These are phyloP conservation scores for Geranium rotundifolium DNA, from an alignment of 345 rosid species.

Conservation along the genomic window DNA sequence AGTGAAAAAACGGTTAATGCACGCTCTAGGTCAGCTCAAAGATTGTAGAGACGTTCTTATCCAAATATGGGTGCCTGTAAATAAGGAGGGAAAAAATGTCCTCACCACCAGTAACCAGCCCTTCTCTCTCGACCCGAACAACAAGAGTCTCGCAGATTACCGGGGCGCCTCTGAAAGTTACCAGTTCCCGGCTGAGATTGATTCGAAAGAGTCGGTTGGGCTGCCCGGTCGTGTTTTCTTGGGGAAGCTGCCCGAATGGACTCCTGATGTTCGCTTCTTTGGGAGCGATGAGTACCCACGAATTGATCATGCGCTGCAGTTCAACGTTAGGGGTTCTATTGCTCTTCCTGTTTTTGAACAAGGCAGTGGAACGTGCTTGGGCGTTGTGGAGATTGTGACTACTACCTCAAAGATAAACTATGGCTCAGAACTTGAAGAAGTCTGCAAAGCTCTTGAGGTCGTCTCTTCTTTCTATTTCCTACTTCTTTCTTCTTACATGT, in stretches of 20 bases:
- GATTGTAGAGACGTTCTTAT: constrained; percentile 52
- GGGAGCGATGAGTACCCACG: constrained; percentile 66
- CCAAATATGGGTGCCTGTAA: constrained; percentile 82
- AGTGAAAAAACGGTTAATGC: constrained; percentile 46
- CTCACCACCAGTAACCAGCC: constrained; percentile 77
- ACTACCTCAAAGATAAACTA: constrained; percentile 59
- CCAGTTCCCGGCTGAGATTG: constrained; percentile 63
- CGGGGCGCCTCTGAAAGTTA: constrained; percentile 56
- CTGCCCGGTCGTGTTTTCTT: constrained; percentile 79
- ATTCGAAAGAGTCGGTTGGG: constrained; percentile 47
- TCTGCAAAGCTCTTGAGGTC: constrained; percentile 96
- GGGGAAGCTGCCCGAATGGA: constrained; percentile 80
- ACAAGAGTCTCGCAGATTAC: constrained; percentile 52
- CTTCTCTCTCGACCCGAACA: constrained; percentile 36
- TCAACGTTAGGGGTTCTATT: constrained; percentile 65
- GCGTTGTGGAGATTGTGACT: constrained; percentile 80
- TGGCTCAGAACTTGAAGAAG: constrained; percentile 54
- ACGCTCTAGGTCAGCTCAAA: constrained; percentile 41
- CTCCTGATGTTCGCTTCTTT: constrained; percentile 90
- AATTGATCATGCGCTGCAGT: constrained; percentile 41
- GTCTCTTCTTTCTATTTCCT: constrained; percentile 13
- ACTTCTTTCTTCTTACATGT: neutral
- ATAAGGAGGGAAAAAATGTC: constrained; percentile 45
- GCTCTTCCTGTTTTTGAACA: constrained; percentile 80
- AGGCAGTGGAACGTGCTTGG: constrained; percentile 65